Percentiles rank a stretch among this genome's conserved stretches.
These are phyloP conservation scores for Tolypocladium tropicale DNA, from an alignment of 2,329 filamentous ascomycete species.

Conservation along the genomic window DNA sequence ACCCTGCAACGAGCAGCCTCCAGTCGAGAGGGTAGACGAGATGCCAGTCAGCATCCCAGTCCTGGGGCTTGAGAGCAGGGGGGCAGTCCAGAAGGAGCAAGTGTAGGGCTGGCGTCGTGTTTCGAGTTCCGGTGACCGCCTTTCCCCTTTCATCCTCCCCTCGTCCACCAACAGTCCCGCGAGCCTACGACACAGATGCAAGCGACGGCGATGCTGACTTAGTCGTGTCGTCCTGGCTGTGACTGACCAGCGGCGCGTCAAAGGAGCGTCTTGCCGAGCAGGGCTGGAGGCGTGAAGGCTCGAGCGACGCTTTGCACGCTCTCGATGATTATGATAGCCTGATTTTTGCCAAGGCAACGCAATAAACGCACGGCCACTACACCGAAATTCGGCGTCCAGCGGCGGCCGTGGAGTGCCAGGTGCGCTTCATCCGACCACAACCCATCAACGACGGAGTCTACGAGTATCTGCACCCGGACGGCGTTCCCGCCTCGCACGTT, in stretches of 20 bases:
- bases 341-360: background rate
- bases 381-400: background rate
- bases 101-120: background rate
- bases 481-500: background rate
- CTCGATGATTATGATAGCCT: background rate
- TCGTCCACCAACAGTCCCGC: too few relatives aligned
- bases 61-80: too few relatives aligned
- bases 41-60: background rate
- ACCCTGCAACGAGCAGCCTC: background rate
- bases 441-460: background rate
- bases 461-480: background rate
- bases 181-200: background rate
- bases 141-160: background rate
- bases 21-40: background rate
- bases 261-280: too few relatives aligned
- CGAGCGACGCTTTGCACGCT: background rate
- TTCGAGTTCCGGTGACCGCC: background rate
- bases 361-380: background rate
- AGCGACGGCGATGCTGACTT: background rate
- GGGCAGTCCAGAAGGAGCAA: too few relatives aligned
- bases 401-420: too few relatives aligned
- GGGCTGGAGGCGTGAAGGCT: background rate
- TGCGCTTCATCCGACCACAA: too few relatives aligned
- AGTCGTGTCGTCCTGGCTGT: too few relatives aligned
- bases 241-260: too few relatives aligned